Evolutionary conservation across 1,139 yeast species (phyloP).

Genomic region (Eremothecium sinecaudum): DNA sequence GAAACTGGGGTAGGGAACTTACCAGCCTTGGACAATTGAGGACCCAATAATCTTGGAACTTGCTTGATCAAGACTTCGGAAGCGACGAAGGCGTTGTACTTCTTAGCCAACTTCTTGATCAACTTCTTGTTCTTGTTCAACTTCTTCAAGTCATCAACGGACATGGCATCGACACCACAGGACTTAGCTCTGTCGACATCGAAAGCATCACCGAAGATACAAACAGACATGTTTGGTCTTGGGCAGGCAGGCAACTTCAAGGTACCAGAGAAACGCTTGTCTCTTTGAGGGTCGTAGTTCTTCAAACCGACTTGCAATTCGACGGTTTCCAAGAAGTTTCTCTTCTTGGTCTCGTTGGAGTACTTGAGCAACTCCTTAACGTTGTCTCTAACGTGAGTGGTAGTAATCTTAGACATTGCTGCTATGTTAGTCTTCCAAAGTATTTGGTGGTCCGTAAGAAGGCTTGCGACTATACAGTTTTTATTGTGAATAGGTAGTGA

Average conservation of each 20-base stretch:
- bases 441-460: slow-evolving; percentile 36
- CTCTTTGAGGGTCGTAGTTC: slow-evolving; percentile 99
- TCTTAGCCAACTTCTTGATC: slow-evolving; percentile 99
- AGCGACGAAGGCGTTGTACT: slow-evolving; percentile 99
- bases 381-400: slow-evolving; percentile 92
- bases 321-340: slow-evolving; percentile 99
- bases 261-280: slow-evolving; percentile 99
- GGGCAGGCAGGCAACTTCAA: slow-evolving; percentile 98
- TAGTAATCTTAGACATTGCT: slow-evolving; percentile 87
- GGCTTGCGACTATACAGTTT: slow-evolving; percentile 34
- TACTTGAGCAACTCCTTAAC: slow-evolving; percentile 85
- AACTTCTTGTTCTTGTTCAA: slow-evolving; percentile 99
- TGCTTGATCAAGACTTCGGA: slow-evolving; percentile 99
- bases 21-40: slow-evolving; percentile 99
- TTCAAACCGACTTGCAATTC: slow-evolving; percentile 99
- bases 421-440: slow-evolving; percentile 58
- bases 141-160: slow-evolving; percentile 99
- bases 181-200: slow-evolving; percentile 99
- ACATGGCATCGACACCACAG: slow-evolving; percentile 98
- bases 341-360: slow-evolving; percentile 96
- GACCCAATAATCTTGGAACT: slow-evolving; percentile 99
- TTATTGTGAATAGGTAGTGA: no score
- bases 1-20: slow-evolving; percentile 99
- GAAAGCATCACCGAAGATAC: slow-evolving; percentile 99
- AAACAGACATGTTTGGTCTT: slow-evolving; percentile 99